Base-by-base conservation (phyloP, 2,329 filamentous ascomycete genomes). In the Tolypocladium album region DNA sequence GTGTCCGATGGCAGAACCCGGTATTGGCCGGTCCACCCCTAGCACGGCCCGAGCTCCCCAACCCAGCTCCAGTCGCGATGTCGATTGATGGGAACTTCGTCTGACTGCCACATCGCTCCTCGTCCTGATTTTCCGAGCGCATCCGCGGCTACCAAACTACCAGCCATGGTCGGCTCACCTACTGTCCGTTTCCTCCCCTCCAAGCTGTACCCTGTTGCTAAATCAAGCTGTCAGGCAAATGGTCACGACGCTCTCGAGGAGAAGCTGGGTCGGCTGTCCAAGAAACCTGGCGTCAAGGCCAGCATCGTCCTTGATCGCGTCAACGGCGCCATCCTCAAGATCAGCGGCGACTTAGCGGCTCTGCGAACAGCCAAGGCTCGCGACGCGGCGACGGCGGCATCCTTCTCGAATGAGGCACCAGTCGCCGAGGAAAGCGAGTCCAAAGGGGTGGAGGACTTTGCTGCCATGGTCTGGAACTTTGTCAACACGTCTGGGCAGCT, bases 241-340 rank as follows among this genome's bases (percentile, higher is more conserved):
- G 77, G 77, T 63, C 79, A 83, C 61, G 86, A 89, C 66, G 83
- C 82, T 50, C 81, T 89, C 61, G 82, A 84, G 58, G 82, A 85
- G 77, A 76, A 83, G 62, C 82, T 92, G 62, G 83, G 82, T 55
- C 86, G 88, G 22, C 79, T 94, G 53, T 85, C 88, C 47, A 88
- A 88, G 70, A 93, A 93, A 69, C 82, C 88, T 38, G 89, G 88
- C 62, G 89, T 94, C 58, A 88, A 89, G 71, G 89, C 88, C 66
- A 89, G 88, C 59, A 80, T 94, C 56, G 84, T 91, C 59, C 79
- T 94, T 50, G 88, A 92, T 66, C 84, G 88, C 60, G 75, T 82
- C 17, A 87, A 83, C 27, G 89, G 89, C 58, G 82, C 88, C 2
- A 88, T 94, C 57, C 81, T 94, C 58, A 89, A 88, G 69, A 89